Evolutionary conservation across 495 filamentous ascomycete genomes (phyloP).

Genomic region (Acidomyces sp.): DNA sequence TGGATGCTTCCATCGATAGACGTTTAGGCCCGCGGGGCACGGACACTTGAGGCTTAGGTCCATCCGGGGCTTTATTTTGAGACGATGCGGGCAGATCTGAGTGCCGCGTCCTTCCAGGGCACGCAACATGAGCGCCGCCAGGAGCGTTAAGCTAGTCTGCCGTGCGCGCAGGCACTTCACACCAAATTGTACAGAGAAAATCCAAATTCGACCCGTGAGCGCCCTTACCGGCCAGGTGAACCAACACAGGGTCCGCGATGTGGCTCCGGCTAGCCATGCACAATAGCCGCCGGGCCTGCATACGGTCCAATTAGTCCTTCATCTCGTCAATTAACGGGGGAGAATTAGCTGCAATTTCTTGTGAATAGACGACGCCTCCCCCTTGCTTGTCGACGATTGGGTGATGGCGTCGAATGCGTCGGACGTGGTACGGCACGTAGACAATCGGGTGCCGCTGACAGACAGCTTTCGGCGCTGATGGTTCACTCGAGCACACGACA

Average conservation of each 20-base stretch:
- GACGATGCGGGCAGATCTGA: constrained; percentile 1
- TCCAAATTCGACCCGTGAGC: neutral
- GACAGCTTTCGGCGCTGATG: too few relatives aligned
- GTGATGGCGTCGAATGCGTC: too few relatives aligned
- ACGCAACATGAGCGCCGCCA: neutral
- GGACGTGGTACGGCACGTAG: neutral
- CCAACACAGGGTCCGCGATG: neutral
- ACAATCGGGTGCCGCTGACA: neutral
- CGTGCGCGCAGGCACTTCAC: neutral
- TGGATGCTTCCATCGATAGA: constrained; percentile 11
- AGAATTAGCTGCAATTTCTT: constrained; percentile 1
- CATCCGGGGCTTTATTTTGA: constrained; percentile 12
- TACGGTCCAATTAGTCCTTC: neutral
- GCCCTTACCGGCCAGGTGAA: neutral
- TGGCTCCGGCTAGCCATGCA: constrained; percentile 3
- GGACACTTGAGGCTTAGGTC: constrained; percentile 13
- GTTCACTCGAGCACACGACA: too few relatives aligned
- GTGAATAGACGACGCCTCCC: constrained; percentile 11
- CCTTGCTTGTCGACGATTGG: too few relatives aligned
- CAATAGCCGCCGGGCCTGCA: constrained; percentile 4
- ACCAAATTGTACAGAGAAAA: neutral
- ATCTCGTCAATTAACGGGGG: neutral
- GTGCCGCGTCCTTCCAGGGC: constrained; percentile 3
- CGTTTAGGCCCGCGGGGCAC: constrained; percentile 10
- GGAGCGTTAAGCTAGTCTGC: constrained; percentile 5